Conservation (phyloP, 2,329 filamentous ascomycete genomes). For the Fusarium sp. region DNA sequence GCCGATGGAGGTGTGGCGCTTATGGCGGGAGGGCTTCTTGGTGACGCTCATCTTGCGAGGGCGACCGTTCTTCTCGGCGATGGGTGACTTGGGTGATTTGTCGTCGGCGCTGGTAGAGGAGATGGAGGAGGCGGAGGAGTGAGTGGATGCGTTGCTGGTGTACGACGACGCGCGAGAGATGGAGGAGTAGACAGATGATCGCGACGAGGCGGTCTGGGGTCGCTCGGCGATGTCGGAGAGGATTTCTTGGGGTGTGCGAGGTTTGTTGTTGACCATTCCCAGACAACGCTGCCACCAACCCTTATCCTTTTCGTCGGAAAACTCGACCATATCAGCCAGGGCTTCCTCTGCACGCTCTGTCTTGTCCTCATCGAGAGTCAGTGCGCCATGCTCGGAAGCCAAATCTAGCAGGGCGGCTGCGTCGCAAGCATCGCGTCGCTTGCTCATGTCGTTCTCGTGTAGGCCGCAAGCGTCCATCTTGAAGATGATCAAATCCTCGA, state of each 20-base stretch:
- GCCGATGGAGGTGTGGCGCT: conserved; percentile 39
- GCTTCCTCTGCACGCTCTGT: conserved; percentile 43
- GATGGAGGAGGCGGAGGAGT: conserved; percentile 43
- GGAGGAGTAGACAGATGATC: conserved; percentile 37
- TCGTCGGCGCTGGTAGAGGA: conserved; percentile 40
- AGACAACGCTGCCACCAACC: conserved; percentile 47
- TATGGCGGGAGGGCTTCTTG: conserved; percentile 41
- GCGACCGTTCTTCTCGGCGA: conserved; percentile 40
- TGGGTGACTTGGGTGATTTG: conserved; percentile 34
- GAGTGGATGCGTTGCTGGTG: conserved; percentile 36
- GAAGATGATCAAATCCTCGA: conserved; percentile 46
- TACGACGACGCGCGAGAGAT: conserved; percentile 46
- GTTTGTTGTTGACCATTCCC: conserved; percentile 41
- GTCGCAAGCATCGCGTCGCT: conserved; percentile 43
- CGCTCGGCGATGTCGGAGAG: conserved; percentile 45
- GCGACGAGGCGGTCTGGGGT: conserved; percentile 25
- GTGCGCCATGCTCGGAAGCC: conserved; percentile 43
- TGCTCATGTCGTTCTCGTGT: conserved; percentile 42
- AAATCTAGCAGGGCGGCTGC: conserved; percentile 44
- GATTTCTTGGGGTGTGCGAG: conserved; percentile 44
- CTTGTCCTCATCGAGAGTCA: conserved; percentile 44
- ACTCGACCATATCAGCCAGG: conserved; percentile 43
- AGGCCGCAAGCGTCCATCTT: conserved; percentile 47
- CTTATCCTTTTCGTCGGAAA: conserved; percentile 43
- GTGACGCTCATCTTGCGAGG: conserved; percentile 48